phyloP scores from a whole-genome alignment of 345 rosid genomes.

The Linum usitatissimum region DNA sequence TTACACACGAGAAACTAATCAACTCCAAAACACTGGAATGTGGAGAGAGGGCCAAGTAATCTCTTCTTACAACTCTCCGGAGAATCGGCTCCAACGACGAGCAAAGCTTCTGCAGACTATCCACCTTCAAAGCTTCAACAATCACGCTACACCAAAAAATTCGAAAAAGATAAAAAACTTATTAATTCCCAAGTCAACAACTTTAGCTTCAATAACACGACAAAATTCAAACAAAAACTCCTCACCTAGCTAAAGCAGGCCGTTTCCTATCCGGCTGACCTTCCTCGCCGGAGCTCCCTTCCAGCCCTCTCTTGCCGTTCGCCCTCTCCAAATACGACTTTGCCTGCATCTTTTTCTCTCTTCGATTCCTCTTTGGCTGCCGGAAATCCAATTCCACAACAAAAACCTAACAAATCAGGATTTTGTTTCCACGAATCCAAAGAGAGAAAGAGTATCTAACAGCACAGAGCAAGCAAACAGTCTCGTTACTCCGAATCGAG shows the following conservation, averaged over 20 bases:
- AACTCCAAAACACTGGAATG: not conserved
- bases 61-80: slow-evolving; percentile 20
- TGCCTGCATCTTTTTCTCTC: slow-evolving; percentile 14
- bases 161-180: not conserved
- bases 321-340: slow-evolving; percentile 17
- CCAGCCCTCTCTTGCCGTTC: slow-evolving; percentile 21
- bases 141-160: slow-evolving; percentile 20
- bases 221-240: no score
- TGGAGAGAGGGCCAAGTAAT: not conserved
- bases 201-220: not conserved
- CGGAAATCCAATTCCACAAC: not conserved
- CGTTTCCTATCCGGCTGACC: slow-evolving; percentile 25
- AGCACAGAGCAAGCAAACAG: not conserved
- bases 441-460: not conserved
- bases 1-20: no score
- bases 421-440: not conserved
- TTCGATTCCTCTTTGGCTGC: not conserved
- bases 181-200: no score
- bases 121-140: slow-evolving; percentile 28
- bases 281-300: slow-evolving; percentile 18
- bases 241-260: slow-evolving; percentile 28
- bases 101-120: slow-evolving; percentile 28
- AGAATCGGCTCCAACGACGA: slow-evolving; percentile 27
- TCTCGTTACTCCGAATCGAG: no score
- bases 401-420: not conserved